Evolutionary conservation across 129 eudicot genomes (phyloP).

Genomic region (Pulicaria dysenterica): DNA sequence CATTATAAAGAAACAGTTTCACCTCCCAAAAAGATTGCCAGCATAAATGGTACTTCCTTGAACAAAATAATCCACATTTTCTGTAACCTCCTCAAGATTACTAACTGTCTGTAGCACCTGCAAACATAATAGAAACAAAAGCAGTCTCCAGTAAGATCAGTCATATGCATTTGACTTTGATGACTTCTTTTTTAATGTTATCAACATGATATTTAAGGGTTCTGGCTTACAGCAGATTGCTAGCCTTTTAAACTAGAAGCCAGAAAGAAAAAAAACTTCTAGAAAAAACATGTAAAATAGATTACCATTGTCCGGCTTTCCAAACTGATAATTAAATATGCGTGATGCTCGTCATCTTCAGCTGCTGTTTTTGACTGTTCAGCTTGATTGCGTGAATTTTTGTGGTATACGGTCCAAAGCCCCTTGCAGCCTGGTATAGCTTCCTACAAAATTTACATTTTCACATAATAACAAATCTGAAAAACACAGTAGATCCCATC

Average conservation of each 20-base stretch:
- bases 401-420: constrained; percentile 99
- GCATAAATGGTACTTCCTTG: constrained; percentile 97
- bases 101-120: constrained; percentile 90
- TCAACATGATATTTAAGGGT: constrained; percentile 19
- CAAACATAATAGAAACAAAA: constrained; percentile 23
- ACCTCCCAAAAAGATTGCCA: constrained; percentile 97
- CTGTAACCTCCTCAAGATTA: constrained; percentile 97
- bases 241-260: background rate
- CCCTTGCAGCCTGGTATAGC: constrained; percentile 93
- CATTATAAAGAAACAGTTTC: constrained; percentile 7
- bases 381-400: constrained; percentile 73
- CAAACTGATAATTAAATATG: constrained; percentile 87
- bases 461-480: background rate
- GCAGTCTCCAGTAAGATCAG: constrained; percentile 5
- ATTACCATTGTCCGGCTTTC: constrained; percentile 95
- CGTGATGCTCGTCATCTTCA: constrained; percentile 96
- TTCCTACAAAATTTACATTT: constrained; percentile 51
- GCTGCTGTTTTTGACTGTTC: constrained; percentile 67
- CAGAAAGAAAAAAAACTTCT: constrained; percentile 14
- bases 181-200: background rate
- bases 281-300: constrained; percentile 16
- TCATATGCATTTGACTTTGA: background rate
- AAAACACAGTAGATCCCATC: background rate
- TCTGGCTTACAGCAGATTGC: background rate
- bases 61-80: constrained; percentile 87